Percentiles rank a stretch among this genome's conserved stretches.
Conservation (phyloP, 2,329 filamentous ascomycete species). For the Alternaria incomplexa region DNA sequence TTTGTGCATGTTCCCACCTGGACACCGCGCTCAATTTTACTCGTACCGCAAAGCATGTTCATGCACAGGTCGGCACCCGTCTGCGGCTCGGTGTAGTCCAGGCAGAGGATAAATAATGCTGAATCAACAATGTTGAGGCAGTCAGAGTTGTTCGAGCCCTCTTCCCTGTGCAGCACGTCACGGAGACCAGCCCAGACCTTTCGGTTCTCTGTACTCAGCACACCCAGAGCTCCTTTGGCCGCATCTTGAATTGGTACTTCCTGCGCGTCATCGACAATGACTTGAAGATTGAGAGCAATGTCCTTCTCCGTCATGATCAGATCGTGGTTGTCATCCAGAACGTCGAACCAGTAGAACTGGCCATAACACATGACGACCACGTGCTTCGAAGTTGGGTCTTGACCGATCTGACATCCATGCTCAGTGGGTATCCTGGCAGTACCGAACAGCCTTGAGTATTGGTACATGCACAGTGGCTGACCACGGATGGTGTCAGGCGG, state of each 20-base stretch:
- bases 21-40: constrained; percentile 86
- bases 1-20: constrained; percentile 98
- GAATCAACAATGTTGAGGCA: constrained; percentile 95
- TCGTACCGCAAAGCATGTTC: constrained; percentile 98
- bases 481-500: constrained; percentile 86
- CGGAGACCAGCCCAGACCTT: constrained; percentile 94
- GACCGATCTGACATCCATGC: constrained; percentile 92
- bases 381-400: constrained; percentile 92
- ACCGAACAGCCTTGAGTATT: constrained; percentile 93
- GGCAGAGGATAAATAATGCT: constrained; percentile 86
- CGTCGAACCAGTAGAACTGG: constrained; percentile 99
- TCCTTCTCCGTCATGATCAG: constrained; percentile 98
- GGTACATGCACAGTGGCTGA: constrained; percentile 94
- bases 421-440: constrained; percentile 94
- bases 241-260: constrained; percentile 91
- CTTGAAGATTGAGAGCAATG: constrained; percentile 86
- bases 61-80: constrained; percentile 86
- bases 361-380: constrained; percentile 92
- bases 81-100: constrained; percentile 88
- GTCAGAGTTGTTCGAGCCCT: constrained; percentile 92
- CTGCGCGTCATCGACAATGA: constrained; percentile 87
- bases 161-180: constrained; percentile 84
- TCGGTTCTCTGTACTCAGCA: constrained; percentile 93
- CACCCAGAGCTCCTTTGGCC: constrained; percentile 91
- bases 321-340: constrained; percentile 91